phyloP scores from a whole-genome alignment of 129 eudicot species.

The Arctium minus region DNA sequence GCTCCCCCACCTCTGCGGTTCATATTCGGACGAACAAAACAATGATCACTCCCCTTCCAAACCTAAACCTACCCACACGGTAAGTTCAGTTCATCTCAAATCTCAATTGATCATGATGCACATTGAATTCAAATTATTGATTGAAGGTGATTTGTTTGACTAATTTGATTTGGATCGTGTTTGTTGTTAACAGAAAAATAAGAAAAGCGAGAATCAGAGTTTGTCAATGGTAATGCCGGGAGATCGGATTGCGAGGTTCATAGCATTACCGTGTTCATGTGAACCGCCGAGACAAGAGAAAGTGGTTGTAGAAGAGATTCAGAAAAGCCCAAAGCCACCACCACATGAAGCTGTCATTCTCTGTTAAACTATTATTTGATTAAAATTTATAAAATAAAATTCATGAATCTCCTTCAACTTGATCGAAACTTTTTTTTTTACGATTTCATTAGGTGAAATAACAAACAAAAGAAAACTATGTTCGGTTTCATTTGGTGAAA shows the following conservation, averaged over 20 bases:
- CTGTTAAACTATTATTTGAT: conserved; percentile 23
- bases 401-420: neutral
- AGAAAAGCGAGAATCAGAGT: conserved; percentile 42
- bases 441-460: too few relatives aligned
- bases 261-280: conserved; percentile 90
- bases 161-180: neutral
- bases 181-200: too few relatives aligned
- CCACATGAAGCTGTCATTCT: conserved; percentile 47
- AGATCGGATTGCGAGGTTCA: conserved; percentile 68
- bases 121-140: neutral
- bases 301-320: too few relatives aligned
- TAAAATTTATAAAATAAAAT: neutral
- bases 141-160: neutral
- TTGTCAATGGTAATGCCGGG: conserved; percentile 90
- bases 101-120: neutral
- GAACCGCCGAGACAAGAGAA: conserved; percentile 44
- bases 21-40: conserved; percentile 32
- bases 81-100: neutral
- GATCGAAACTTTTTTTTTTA: too few relatives aligned
- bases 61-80: conserved; percentile 44
- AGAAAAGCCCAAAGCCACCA: conserved; percentile 61
- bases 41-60: conserved; percentile 34
- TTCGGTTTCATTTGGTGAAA: too few relatives aligned
- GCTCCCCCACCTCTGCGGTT: conserved; percentile 47
- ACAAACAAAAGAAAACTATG: too few relatives aligned